Evolutionary conservation across 2,329 filamentous ascomycete genomes (phyloP).

Genomic region (Endoconidiophora laricicola): DNA sequence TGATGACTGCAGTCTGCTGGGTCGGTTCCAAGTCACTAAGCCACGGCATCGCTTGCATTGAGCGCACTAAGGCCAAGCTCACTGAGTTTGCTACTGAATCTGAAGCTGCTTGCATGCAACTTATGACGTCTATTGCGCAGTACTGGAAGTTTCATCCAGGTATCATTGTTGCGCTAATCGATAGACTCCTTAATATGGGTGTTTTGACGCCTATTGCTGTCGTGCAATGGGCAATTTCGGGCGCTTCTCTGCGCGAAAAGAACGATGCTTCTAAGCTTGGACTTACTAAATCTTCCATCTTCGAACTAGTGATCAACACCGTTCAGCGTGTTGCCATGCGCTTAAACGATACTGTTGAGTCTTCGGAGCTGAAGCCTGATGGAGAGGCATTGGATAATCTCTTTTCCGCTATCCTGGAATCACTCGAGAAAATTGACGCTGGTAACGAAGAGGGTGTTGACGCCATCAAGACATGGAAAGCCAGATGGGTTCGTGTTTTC

Average conservation of each 20-base stretch:
- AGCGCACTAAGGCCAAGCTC: slow-evolving; percentile 80
- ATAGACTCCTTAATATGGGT: slow-evolving; percentile 94
- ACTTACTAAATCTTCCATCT: slow-evolving; percentile 61
- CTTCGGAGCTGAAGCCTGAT: slow-evolving; percentile 4
- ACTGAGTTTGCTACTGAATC: slow-evolving; percentile 62
- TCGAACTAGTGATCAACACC: slow-evolving; percentile 79
- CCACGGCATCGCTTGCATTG: slow-evolving; percentile 88
- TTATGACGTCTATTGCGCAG: slow-evolving; percentile 73
- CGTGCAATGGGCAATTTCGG: slow-evolving; percentile 73
- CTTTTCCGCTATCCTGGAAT: slow-evolving; percentile 37
- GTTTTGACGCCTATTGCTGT: slow-evolving; percentile 77
- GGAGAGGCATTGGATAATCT: slow-evolving; percentile 22
- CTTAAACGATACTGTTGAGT: slow-evolving; percentile 8
- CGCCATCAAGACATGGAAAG: slow-evolving; percentile 59
- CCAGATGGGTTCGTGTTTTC: slow-evolving; percentile 76
- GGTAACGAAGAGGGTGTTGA: slow-evolving; percentile 33
- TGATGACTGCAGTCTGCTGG: slow-evolving; percentile 83
- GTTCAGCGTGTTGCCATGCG: slow-evolving; percentile 30
- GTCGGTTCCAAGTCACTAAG: slow-evolving; percentile 91
- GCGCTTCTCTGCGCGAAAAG: slow-evolving; percentile 29
- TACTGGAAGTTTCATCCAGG: slow-evolving; percentile 93
- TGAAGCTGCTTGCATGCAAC: slow-evolving; percentile 64
- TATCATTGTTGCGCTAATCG: slow-evolving; percentile 78
- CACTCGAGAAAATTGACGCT: slow-evolving; percentile 52
- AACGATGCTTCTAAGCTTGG: slow-evolving; percentile 40